phyloP scores from a whole-genome alignment of 2,329 filamentous ascomycete genomes.

The Aspergillus tubingensis region DNA sequence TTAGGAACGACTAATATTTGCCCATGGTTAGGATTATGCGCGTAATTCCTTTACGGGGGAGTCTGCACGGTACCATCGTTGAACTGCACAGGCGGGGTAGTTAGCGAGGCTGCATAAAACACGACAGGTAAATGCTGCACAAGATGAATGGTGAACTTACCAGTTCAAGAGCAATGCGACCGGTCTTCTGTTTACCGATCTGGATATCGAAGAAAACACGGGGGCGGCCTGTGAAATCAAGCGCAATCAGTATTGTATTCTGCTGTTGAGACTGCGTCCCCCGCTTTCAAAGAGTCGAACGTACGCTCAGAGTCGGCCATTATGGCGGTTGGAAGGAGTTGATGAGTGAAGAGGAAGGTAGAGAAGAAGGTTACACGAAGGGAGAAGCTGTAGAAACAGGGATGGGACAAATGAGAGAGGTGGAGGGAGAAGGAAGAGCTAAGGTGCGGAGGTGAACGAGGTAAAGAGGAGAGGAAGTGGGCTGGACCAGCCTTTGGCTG shows the following conservation, averaged over 20 bases:
- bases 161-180: slow-evolving; percentile 85
- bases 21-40: slow-evolving; percentile 46
- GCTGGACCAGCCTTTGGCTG: slow-evolving; percentile 13
- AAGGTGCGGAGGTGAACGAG: slow-evolving; percentile 1
- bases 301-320: slow-evolving; percentile 44
- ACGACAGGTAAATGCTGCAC: background rate
- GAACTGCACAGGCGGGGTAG: slow-evolving; percentile 39
- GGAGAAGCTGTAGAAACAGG: background rate
- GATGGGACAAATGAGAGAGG: background rate
- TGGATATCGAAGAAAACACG: slow-evolving; percentile 93
- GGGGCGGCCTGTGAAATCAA: slow-evolving; percentile 56
- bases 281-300: slow-evolving; percentile 26
- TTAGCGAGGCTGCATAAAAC: slow-evolving; percentile 9
- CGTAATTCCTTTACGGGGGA: background rate
- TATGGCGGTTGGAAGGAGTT: slow-evolving; percentile 10
- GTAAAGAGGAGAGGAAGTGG: slow-evolving; percentile 6
- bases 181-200: slow-evolving; percentile 71
- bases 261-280: slow-evolving; percentile 20
- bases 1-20: slow-evolving; percentile 74
- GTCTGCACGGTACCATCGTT: slow-evolving; percentile 46
- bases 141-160: slow-evolving; percentile 46
- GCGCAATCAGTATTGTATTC: slow-evolving; percentile 13
- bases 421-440: slow-evolving; percentile 14
- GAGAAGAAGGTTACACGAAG: background rate
- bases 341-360: slow-evolving; percentile 13